A percentile compares a stretch with the other conserved stretches of the same genome.
Evolutionary conservation across 2,329 filamentous ascomycete genomes (phyloP).

Genomic region (Diaporthe longicolla): DNA sequence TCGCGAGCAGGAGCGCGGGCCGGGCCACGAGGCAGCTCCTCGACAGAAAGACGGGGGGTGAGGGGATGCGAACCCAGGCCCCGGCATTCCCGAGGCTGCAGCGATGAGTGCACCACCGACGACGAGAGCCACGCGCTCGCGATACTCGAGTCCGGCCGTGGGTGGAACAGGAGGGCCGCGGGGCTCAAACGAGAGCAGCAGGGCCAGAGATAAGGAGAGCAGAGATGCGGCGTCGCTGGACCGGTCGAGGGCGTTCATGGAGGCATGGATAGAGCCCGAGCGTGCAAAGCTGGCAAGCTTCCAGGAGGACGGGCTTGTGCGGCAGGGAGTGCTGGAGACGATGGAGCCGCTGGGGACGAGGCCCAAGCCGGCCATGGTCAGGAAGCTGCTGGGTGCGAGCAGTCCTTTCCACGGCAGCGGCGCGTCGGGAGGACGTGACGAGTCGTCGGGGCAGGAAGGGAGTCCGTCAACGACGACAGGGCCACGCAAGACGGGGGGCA

Average conservation of each 20-base stretch:
- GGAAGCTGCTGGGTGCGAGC: slow-evolving; percentile 56
- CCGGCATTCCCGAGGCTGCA: slow-evolving; percentile 43
- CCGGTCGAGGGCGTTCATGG: slow-evolving; percentile 62
- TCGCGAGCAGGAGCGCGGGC: slow-evolving; percentile 31
- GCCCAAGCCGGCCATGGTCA: slow-evolving; percentile 74
- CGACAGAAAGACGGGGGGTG: slow-evolving; percentile 43
- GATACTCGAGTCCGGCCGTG: slow-evolving; percentile 66
- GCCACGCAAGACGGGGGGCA: slow-evolving; percentile 52
- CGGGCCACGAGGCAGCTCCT: slow-evolving; percentile 34
- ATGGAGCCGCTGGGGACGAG: slow-evolving; percentile 86
- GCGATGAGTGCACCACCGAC: slow-evolving; percentile 49
- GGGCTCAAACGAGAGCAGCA: slow-evolving; percentile 43
- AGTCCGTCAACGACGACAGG: slow-evolving; percentile 3
- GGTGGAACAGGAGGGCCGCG: slow-evolving; percentile 47
- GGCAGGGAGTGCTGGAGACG: slow-evolving; percentile 82
- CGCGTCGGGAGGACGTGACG: slow-evolving; percentile 42
- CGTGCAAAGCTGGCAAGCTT: slow-evolving; percentile 78
- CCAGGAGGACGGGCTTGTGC: slow-evolving; percentile 81
- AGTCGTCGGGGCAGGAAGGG: slow-evolving; percentile 34
- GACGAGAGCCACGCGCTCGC: slow-evolving; percentile 67
- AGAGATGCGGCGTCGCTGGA: slow-evolving; percentile 45
- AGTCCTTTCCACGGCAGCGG: slow-evolving; percentile 42
- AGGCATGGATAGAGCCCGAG: slow-evolving; percentile 71
- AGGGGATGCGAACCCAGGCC: slow-evolving; percentile 44
- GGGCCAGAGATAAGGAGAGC: slow-evolving; percentile 34